Percentiles rank a stretch among this genome's conserved stretches.
Conservation (phyloP, 495 filamentous ascomycete species). For the Evansstolkia leycettana region DNA sequence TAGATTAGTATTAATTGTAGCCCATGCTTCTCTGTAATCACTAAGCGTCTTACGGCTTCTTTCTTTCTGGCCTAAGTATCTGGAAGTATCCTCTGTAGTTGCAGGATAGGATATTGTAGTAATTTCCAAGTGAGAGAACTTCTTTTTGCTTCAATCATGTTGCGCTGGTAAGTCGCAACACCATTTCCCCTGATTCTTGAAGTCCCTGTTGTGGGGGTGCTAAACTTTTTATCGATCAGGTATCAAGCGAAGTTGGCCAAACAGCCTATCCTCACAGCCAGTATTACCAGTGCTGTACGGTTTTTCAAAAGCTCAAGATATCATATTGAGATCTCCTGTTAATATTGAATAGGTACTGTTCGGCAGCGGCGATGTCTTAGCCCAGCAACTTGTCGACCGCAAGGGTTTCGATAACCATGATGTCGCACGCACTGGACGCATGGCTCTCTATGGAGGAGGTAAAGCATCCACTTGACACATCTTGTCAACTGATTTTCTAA, state of each 20-base stretch:
- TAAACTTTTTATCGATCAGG: constrained; percentile 34
- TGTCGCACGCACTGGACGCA: constrained; percentile 66
- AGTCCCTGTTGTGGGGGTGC: constrained; percentile 1
- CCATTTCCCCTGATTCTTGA: neutral
- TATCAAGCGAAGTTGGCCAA: constrained; percentile 75
- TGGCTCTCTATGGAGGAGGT: constrained; percentile 90
- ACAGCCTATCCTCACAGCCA: constrained; percentile 78
- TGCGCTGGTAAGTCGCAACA: constrained; percentile 28
- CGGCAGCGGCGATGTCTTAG: constrained; percentile 77
- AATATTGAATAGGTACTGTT: constrained; percentile 55
- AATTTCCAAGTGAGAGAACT: too few relatives aligned
- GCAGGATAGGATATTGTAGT: too few relatives aligned
- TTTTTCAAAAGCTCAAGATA: neutral
- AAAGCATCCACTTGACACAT: constrained; percentile 12
- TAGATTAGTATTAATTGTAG: too few relatives aligned
- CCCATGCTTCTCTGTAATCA: neutral
- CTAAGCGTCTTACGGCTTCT: neutral
- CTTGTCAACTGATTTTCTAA: neutral
- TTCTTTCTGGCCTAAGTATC: too few relatives aligned
- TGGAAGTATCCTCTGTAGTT: too few relatives aligned
- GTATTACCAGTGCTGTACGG: constrained; percentile 64
- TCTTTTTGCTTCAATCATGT: constrained; percentile 15
- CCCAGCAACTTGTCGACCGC: constrained; percentile 89
- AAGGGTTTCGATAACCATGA: constrained; percentile 71
- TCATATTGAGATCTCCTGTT: constrained; percentile 2